phyloP scores from a whole-genome alignment of 805 yeast species.

The Saturnispora silvae region DNA sequence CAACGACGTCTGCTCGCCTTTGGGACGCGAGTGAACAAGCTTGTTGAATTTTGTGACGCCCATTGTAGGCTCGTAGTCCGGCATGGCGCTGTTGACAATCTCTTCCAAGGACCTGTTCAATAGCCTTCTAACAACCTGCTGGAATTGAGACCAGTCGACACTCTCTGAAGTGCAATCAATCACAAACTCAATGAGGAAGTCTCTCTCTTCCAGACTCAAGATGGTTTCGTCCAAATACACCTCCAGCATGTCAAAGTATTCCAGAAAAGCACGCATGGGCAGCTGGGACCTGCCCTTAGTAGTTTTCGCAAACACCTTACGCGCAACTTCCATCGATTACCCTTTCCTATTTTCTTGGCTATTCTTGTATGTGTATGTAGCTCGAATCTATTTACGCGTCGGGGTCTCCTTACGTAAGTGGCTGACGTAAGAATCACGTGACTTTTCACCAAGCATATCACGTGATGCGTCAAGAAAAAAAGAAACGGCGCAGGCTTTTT shows the following conservation, averaged over 20 bases:
- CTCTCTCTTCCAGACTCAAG: slow-evolving; percentile 1
- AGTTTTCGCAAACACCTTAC: neutral
- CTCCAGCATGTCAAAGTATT: slow-evolving; percentile 3
- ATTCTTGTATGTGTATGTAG: too few species aligned
- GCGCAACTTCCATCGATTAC: slow-evolving; percentile 1
- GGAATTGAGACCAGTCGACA: neutral
- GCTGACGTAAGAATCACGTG: too few species aligned
- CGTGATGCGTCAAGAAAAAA: too few species aligned
- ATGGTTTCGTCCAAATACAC: neutral
- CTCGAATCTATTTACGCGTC: too few species aligned
- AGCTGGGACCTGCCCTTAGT: neutral
- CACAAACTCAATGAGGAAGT: slow-evolving; percentile 5
- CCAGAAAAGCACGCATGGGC: neutral
- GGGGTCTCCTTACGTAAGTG: too few species aligned
- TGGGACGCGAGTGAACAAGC: neutral
- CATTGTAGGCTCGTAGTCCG: slow-evolving; percentile 2
- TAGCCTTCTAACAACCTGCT: neutral
- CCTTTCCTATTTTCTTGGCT: too few species aligned
- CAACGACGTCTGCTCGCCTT: neutral
- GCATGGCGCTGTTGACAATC: neutral
- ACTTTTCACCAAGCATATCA: too few species aligned
- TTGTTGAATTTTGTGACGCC: slow-evolving; percentile 1
- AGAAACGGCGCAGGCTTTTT: too few species aligned
- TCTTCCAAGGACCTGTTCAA: neutral
- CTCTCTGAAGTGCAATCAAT: neutral